Percentiles rank a stretch among this genome's conserved stretches.
These are phyloP conservation scores for Cryptococcus amylolentus DNA, from an alignment of 1,284 basidiomycete genomes.

Conservation along the genomic window DNA sequence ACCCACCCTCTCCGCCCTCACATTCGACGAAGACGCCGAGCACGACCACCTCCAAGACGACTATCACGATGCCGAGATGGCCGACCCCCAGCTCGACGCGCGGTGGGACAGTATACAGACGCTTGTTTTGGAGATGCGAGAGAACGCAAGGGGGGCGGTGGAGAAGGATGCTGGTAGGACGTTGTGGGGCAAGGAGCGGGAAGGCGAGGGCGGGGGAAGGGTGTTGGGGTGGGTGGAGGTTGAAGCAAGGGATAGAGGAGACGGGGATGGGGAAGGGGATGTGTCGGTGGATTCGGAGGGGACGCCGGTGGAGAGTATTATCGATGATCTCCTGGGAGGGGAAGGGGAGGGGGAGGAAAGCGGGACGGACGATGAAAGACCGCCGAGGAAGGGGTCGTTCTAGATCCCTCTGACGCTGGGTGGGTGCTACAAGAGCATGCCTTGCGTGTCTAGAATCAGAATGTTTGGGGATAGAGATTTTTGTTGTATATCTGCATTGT, in stretches of 20 bases:
- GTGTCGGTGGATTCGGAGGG: too few relatives aligned
- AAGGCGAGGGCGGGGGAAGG: conserved; percentile 20
- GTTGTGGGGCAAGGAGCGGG: conserved; percentile 22
- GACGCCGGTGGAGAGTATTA: too few relatives aligned
- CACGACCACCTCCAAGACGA: neutral
- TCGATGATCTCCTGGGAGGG: too few relatives aligned
- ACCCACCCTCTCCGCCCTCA: neutral
- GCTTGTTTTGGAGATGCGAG: conserved; percentile 31
- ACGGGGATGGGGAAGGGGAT: neutral
- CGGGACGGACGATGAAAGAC: too few relatives aligned
- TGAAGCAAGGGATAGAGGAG: conserved; percentile 11
- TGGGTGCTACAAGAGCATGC: too few relatives aligned
- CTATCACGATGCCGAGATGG: conserved; percentile 23
- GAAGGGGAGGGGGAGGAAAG: too few relatives aligned
- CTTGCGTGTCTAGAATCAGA: too few relatives aligned
- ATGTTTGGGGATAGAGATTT: too few relatives aligned
- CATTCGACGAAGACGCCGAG: neutral
- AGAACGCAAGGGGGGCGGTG: conserved; percentile 31
- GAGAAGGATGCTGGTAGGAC: conserved; percentile 26
- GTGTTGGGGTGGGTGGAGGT: conserved; percentile 37
- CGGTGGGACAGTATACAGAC: conserved; percentile 41
- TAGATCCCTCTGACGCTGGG: too few relatives aligned
- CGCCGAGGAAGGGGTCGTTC: too few relatives aligned
- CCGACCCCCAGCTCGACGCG: conserved; percentile 36
- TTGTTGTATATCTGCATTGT: too few relatives aligned